These are phyloP conservation scores for Pestalotiopsis sp. DNA, from an alignment of 2,329 filamentous ascomycete species.

Conservation along the genomic window DNA sequence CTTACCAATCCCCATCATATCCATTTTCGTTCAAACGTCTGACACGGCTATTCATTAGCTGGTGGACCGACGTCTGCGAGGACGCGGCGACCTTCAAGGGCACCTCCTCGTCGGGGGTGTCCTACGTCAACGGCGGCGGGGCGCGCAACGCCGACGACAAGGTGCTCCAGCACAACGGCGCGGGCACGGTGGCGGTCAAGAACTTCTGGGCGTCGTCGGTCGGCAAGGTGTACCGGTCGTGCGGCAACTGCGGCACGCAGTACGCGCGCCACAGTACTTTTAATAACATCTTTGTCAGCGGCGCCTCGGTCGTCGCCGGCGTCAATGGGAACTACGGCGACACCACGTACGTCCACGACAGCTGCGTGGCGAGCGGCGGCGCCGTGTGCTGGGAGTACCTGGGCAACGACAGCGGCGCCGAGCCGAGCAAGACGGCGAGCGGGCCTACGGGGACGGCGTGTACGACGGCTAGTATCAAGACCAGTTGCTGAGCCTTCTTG, in stretches of 20 bases:
- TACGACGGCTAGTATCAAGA: constrained; percentile 5
- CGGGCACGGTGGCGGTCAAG: constrained; percentile 30
- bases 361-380: not conserved
- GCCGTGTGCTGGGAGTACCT: not conserved
- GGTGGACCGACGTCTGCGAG: constrained; percentile 10
- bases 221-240: constrained; percentile 46
- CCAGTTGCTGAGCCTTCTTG: not conserved
- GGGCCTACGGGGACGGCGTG: not conserved
- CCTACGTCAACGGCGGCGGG: constrained; percentile 31
- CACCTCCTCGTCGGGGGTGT: not conserved
- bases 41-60: not conserved
- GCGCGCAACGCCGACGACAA: constrained; percentile 35
- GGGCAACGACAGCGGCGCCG: not conserved
- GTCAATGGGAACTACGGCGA: constrained; percentile 7
- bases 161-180: constrained; percentile 37
- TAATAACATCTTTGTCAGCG: constrained; percentile 1
- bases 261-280: constrained; percentile 3
- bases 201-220: constrained; percentile 42
- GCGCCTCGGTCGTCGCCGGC: not conserved
- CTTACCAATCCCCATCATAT: not conserved
- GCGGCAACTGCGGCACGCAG: constrained; percentile 41
- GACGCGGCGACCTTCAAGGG: constrained; percentile 2
- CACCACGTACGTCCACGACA: not conserved
- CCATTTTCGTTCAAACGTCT: not conserved
- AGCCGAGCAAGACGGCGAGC: constrained; percentile 2